Base-by-base conservation (phyloP, 768 basidiomycete genomes). In the Termitomyces sp. region DNA sequence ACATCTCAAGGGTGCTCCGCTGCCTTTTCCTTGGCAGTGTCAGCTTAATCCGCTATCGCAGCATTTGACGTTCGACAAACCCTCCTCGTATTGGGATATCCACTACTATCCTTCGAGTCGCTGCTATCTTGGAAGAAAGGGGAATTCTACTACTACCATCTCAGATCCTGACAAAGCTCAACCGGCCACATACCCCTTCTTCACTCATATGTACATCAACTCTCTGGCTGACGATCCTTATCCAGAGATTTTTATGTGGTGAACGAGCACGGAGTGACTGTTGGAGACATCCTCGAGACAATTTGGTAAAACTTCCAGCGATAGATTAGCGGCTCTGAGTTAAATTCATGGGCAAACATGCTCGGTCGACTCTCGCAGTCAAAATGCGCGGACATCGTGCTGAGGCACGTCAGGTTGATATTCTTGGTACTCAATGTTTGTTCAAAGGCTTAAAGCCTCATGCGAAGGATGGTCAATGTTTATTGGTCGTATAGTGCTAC, bases 111-210 rank as follows among this genome's bases (percentile, higher is more conserved):
- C 58, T 17, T 54, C 61, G 4, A 49, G 60, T 34, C 59, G 68
- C 6, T 60, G 71, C 38, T 63, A 67, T 42, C 70, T 69, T 35
- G 71, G 70, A 24, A 62, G 68, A 14, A 65, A 67, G 34, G 48
- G 48, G n/a, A 47, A 62, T 22, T 60, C 61, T 7, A 55, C 66
- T 6, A 66, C 74, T 44, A 69, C 70, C 3, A 65, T 75, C 44
- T 58, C 67, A 15, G 55, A 63, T 1, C 63, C 70, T 3, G 78
- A 80, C 58, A 62, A 67, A 45, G 69, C 76, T n/a, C 82, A 86
- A 64, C 83, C 84, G 0, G 85, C 84, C n/a, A 84, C 85, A 8
- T 77, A 68, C 63, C 85, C 85, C 0, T 77, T 83, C 55, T 68
- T 84, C 44, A 78, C 79, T 8, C 73, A 77, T 54, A 75, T 87